These are phyloP conservation scores for Patellaria atrata DNA, from an alignment of 495 filamentous ascomycete species.

Conservation along the genomic window DNA sequence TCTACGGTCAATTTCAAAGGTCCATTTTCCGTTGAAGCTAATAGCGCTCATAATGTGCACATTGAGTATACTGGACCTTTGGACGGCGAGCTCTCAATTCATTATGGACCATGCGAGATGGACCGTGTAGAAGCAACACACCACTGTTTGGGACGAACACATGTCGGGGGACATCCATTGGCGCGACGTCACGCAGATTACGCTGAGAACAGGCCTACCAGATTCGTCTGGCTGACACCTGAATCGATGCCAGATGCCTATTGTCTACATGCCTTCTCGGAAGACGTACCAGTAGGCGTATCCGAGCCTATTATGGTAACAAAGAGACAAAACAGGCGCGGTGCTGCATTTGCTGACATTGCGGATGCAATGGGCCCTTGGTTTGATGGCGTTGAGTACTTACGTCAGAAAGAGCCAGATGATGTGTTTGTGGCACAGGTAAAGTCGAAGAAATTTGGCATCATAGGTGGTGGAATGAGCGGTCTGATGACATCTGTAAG, in stretches of 20 bases:
- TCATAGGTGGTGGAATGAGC: constrained; percentile 55
- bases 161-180: constrained; percentile 14
- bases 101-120: constrained; percentile 14
- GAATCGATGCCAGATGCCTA: constrained; percentile 29
- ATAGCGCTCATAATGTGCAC: constrained; percentile 13
- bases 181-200: constrained; percentile 10
- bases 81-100: constrained; percentile 15
- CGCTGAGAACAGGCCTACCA: constrained; percentile 5
- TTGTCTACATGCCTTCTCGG: constrained; percentile 38
- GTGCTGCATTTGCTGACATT: constrained; percentile 20
- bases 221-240: constrained; percentile 40
- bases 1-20: constrained; percentile 7
- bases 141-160: constrained; percentile 10
- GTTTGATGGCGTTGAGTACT: constrained; percentile 53
- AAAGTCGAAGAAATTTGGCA: constrained; percentile 43
- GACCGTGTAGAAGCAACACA: constrained; percentile 2
- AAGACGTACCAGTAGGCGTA: constrained; percentile 28
- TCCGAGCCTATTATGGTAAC: constrained; percentile 29
- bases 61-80: constrained; percentile 8
- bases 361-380: constrained; percentile 48
- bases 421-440: constrained; percentile 37
- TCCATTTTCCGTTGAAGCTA: constrained; percentile 8
- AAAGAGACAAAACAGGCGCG: constrained; percentile 23
- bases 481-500: constrained; percentile 43
- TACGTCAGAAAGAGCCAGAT: constrained; percentile 39